A percentile compares a stretch with the other conserved stretches of the same genome.
Conservation (phyloP, 2,329 filamentous ascomycete species). For the Calonectria hawksworthii region DNA sequence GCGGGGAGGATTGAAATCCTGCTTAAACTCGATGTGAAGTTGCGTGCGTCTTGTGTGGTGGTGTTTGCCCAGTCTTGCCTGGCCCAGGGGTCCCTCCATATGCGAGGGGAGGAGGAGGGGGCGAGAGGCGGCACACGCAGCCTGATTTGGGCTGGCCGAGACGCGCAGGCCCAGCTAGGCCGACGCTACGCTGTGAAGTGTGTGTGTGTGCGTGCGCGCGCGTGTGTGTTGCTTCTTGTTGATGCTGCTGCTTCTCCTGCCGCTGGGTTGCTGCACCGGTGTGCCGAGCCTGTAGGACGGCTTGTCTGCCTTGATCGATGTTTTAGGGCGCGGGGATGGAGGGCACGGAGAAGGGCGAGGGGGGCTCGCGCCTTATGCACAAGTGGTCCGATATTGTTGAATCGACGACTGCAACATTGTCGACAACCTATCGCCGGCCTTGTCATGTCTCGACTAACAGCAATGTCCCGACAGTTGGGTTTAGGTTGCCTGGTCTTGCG, state of each 20-base stretch:
- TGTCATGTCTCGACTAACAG: neutral
- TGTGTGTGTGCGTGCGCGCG: neutral
- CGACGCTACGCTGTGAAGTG: conserved; percentile 3
- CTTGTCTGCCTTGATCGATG: neutral
- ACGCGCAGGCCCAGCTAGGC: neutral
- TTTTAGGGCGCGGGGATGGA: neutral
- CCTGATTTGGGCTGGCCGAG: conserved; percentile 5
- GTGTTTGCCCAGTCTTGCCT: conserved; percentile 8
- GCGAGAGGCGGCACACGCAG: conserved; percentile 1
- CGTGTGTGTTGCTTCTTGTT: neutral
- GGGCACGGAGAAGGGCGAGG: neutral
- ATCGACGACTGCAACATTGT: neutral
- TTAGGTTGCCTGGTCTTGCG: conserved; percentile 15
- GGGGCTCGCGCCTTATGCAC: neutral
- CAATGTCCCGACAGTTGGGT: conserved; percentile 12
- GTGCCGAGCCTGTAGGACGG: neutral
- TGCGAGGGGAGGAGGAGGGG: neutral
- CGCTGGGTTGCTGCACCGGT: neutral
- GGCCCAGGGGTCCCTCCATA: neutral
- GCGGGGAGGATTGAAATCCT: conserved; percentile 23
- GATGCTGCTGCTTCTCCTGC: neutral
- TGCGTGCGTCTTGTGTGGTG: neutral
- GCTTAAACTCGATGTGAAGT: neutral
- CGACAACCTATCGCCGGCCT: neutral
- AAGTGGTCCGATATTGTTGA: conserved; percentile 9